Evolutionary conservation across 1,284 basidiomycete species (phyloP).

Genomic region (Puccinia polysora): DNA sequence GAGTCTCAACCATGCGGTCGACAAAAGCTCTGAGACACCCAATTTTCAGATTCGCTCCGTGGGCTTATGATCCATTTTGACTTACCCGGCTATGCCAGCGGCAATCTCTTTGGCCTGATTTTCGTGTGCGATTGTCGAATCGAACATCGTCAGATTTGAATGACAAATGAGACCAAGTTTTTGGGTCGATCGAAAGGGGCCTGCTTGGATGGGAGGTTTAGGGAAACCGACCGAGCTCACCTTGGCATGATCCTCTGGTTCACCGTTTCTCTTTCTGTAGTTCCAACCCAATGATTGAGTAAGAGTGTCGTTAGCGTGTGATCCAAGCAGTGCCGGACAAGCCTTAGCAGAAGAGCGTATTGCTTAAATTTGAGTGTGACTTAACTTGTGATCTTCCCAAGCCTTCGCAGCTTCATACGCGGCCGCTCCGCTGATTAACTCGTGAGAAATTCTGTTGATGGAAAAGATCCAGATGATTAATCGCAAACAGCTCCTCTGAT

Average conservation of each 20-base stretch:
- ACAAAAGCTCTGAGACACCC: slow-evolving; percentile 31
- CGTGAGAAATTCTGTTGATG: slow-evolving; percentile 27
- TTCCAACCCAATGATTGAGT: too few relatives aligned
- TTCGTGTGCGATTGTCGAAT: too few relatives aligned
- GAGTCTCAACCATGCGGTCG: slow-evolving; percentile 46
- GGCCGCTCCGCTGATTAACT: slow-evolving; percentile 40
- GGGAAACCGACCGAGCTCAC: not conserved
- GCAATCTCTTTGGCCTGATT: slow-evolving; percentile 38
- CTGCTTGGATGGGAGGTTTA: too few relatives aligned
- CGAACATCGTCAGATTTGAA: too few relatives aligned
- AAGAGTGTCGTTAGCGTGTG: not conserved
- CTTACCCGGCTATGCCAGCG: slow-evolving; percentile 38
- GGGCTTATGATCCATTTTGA: not conserved
- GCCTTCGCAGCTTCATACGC: slow-evolving; percentile 41
- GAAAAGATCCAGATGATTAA: not conserved
- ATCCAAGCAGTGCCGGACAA: not conserved
- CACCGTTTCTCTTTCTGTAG: slow-evolving; percentile 31
- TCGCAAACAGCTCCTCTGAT: not conserved
- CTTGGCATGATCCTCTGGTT: slow-evolving; percentile 38
- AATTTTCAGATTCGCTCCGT: not conserved
- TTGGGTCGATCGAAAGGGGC: too few relatives aligned
- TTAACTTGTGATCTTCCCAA: slow-evolving; percentile 43
- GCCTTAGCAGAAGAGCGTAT: not conserved
- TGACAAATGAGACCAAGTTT: too few relatives aligned
- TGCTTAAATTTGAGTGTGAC: not conserved